Conservation (phyloP, 345 rosid genomes). For the Euphorbia tirucalli region DNA sequence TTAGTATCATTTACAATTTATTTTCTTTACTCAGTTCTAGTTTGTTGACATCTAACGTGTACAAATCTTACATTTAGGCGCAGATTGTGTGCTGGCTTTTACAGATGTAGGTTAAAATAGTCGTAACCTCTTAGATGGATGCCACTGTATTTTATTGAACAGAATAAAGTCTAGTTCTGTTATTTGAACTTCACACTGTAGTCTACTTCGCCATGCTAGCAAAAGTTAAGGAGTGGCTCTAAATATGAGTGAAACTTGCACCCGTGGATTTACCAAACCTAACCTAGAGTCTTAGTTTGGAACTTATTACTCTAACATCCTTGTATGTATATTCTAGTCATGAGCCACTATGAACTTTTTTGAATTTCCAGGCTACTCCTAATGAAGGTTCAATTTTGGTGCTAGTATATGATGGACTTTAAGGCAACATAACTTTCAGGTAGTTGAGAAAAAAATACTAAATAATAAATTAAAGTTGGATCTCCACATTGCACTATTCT, state of each 20-base stretch:
- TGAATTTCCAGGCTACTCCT: slow-evolving; percentile 6
- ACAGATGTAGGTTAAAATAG: neutral
- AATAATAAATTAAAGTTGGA: slow-evolving; percentile 2
- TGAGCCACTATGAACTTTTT: slow-evolving; percentile 3
- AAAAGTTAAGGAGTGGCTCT: neutral
- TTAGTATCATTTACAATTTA: neutral
- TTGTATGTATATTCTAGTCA: slow-evolving; percentile 5
- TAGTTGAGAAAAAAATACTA: slow-evolving; percentile 1
- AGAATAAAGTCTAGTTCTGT: neutral
- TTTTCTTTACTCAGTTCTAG: neutral
- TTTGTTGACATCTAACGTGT: neutral
- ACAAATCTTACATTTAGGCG: neutral
- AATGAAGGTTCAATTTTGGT: neutral
- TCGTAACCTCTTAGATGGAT: neutral
- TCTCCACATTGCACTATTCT: neutral
- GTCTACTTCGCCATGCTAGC: neutral
- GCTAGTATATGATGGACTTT: slow-evolving; percentile 4
- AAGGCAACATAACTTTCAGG: slow-evolving; percentile 1
- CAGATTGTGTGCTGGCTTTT: neutral
- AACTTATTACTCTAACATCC: neutral
- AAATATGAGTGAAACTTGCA: neutral
- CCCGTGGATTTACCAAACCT: neutral
- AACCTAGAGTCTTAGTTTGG: neutral
- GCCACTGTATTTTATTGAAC: neutral
- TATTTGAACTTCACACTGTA: neutral